phyloP scores from a whole-genome alignment of 2,329 filamentous ascomycete species.

The Didymella segeticola region DNA sequence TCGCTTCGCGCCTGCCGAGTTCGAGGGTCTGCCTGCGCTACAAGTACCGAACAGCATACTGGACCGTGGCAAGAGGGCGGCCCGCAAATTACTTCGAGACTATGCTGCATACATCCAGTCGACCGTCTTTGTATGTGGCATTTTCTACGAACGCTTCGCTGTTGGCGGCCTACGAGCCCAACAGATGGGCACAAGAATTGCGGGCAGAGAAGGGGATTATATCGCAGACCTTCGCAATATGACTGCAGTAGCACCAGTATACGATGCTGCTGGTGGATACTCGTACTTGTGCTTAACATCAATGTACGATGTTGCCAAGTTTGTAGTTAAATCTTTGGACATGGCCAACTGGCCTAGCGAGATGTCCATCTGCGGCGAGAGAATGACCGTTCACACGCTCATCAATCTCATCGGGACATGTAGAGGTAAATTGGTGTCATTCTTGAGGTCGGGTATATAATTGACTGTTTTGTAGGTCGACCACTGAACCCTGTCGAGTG shows the following conservation, averaged over 20 bases:
- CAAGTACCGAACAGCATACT: conserved; percentile 65
- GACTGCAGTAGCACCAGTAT: conserved; percentile 66
- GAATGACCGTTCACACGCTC: conserved; percentile 66
- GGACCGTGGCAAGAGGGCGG: conserved; percentile 66
- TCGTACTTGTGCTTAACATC: conserved; percentile 69
- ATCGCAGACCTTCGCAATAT: conserved; percentile 67
- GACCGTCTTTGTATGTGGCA: conserved; percentile 75
- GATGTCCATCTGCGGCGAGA: conserved; percentile 72
- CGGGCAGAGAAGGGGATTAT: conserved; percentile 67
- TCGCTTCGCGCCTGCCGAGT: conserved; percentile 77
- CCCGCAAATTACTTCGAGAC: conserved; percentile 63
- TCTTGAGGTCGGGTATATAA: neutral
- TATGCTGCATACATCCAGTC: conserved; percentile 67
- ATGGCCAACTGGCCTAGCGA: conserved; percentile 71
- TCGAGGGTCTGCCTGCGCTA: conserved; percentile 68
- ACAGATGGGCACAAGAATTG: conserved; percentile 64
- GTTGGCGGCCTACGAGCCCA: conserved; percentile 68
- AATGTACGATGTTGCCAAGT: conserved; percentile 72
- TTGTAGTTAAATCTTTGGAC: conserved; percentile 73
- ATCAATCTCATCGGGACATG: conserved; percentile 57
- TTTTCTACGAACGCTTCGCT: conserved; percentile 78
- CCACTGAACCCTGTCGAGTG: conserved; percentile 47
- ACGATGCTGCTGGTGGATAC: conserved; percentile 56
- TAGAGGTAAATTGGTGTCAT: conserved; percentile 29
- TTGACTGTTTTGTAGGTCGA: conserved; percentile 34